Conservation (phyloP, 1,284 basidiomycete genomes). For the Trichosporon sp. region DNA sequence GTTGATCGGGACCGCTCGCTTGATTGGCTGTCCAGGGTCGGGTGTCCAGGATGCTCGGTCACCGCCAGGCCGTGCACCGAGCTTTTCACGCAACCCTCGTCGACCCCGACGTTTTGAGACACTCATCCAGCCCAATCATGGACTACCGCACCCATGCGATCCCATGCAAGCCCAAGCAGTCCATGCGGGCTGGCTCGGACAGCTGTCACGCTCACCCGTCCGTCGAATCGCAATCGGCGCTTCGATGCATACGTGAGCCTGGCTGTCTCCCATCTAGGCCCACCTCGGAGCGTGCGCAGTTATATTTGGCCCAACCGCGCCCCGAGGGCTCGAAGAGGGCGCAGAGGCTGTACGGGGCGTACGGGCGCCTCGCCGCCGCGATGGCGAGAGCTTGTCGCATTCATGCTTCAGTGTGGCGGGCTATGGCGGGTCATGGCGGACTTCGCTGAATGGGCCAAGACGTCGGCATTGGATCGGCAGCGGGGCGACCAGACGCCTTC, state of each 20-base stretch:
- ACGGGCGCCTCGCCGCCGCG: background rate
- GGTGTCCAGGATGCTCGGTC: background rate
- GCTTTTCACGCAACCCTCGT: constrained; percentile 7
- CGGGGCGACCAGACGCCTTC: background rate
- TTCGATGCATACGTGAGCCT: background rate
- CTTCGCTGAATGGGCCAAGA: background rate
- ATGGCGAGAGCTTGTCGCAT: constrained; percentile 2
- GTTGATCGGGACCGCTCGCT: background rate
- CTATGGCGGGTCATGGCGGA: background rate
- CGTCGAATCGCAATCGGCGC: background rate
- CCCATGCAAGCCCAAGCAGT: background rate
- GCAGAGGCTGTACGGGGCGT: too few species aligned
- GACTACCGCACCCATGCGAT: too few species aligned
- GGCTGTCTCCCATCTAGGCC: background rate
- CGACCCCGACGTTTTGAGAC: background rate
- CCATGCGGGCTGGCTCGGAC: background rate
- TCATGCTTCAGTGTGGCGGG: constrained; percentile 1
- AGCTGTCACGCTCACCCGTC: background rate
- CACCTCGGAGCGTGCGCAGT: constrained; percentile 9
- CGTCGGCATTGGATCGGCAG: background rate
- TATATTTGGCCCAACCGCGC: background rate
- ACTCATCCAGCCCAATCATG: too few species aligned
- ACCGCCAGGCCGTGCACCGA: background rate
- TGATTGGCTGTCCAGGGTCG: background rate
- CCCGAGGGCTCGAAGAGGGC: too few species aligned